A percentile compares a stretch with the other conserved stretches of the same genome.
These are phyloP conservation scores for Crithidia bombi DNA, from an alignment of 208 protist species.

Conservation along the genomic window DNA sequence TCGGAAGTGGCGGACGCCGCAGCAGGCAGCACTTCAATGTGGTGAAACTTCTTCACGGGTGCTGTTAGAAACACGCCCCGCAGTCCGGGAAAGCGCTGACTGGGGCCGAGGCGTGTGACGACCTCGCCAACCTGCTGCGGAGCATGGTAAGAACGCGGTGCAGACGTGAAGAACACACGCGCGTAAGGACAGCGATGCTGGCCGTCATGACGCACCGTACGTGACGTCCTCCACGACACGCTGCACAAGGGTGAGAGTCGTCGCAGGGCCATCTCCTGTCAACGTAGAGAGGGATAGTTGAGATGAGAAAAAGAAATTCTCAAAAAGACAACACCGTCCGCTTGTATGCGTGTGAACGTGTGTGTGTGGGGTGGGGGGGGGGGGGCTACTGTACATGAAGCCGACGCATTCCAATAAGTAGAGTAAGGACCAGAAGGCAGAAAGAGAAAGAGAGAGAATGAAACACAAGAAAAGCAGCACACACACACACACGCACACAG, in stretches of 20 bases:
- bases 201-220: too few relatives aligned
- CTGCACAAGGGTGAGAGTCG: neutral
- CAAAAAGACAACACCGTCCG: too few relatives aligned
- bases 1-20: too few relatives aligned
- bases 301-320: neutral
- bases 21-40: constrained; percentile 56
- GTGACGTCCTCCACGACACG: neutral
- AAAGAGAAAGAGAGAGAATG: constrained; percentile 12
- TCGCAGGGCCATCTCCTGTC: neutral
- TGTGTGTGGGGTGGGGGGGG: too few relatives aligned
- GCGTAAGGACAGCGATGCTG: neutral
- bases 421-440: neutral
- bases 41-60: constrained; percentile 74
- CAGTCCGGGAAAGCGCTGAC: constrained; percentile 47
- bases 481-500: too few relatives aligned
- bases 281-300: neutral
- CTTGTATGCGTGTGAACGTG: too few relatives aligned
- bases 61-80: constrained; percentile 64
- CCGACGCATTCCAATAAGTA: neutral
- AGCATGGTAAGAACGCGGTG: neutral
- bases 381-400: too few relatives aligned
- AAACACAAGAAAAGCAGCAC: constrained; percentile 1
- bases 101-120: constrained; percentile 60
- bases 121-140: constrained; percentile 14
- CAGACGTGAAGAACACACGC: neutral